Evolutionary conservation across 805 yeast genomes (phyloP), one percentile per base, ranked within the genome.

Genomic region (Candida vartiovaarae): DNA sequence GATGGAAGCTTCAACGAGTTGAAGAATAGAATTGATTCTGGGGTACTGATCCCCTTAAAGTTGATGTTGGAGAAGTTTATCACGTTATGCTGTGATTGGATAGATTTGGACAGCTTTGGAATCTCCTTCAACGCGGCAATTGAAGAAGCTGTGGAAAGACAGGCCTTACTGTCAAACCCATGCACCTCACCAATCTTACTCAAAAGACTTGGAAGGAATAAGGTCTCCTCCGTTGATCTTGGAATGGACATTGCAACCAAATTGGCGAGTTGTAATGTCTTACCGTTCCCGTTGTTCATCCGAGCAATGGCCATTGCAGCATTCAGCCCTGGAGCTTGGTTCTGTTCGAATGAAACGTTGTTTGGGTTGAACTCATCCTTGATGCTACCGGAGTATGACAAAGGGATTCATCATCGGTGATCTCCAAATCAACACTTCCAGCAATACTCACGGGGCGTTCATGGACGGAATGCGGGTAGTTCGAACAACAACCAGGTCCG

Each of bases 301-400:
- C 82, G 78, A 20, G 78, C 77, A 40, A 78, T 62, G 1, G 82
- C 79, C 35, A 77, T 69, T 3, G 78, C 78, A 4, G 89, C 88
- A 2, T 82, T 80, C 3, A 86, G 76, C 5, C 88, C 89, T 0
- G 89, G 88, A 1, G 91, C 90, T 46, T 84, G 86, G 34, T 69
- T 68, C 44, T 75, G 80, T 55, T 81, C 86, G 50, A 77, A 76
- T 3, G 79, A 72, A 5, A 71, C 60, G n/a, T 64, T 60, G 20
- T 61, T 61, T 28, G 32, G 36, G 34, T 40, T 36, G 29, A 61
- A 62, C 29, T 55, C 43, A 23, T 44, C 39, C 11, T 44, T 36
- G 15, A 37, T 15, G 3, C 46, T 34, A 11, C 46, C 46, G 8
- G 38, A 41, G 25, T 53, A 56, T 11, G 61, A 55, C 2, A 63